Evolutionary conservation across 2,329 filamentous ascomycete genomes (phyloP), one percentile per base, ranked within the genome.

Genomic region (Colletotrichum australisinense): DNA sequence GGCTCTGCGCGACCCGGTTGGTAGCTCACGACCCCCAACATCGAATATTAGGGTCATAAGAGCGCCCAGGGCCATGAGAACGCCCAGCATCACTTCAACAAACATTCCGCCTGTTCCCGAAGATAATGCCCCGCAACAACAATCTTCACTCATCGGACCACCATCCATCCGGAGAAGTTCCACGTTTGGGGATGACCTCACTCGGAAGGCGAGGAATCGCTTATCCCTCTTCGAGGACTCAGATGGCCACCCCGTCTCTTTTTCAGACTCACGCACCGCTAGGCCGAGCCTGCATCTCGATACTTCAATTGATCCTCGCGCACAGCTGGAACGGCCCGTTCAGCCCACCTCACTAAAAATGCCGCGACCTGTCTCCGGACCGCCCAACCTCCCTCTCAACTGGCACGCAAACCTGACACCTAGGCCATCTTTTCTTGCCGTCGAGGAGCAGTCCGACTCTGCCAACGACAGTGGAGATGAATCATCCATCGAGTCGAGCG

Each of bases 401-500:
- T 49, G 32, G 55, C 57, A 49, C 26, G 19, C 46, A 35, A 49
- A 42, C 19, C 9, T 52, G 24, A 46, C 26, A 14, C 9, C 53
- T 42, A n/a, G 22, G 24, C 30, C 35, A n/a, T 22, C 19, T 4
- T 66, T 63, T 16, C 19, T n/a, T 26, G 22, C n/a, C 32, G 28
- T 60, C 35, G 3, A 46, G 22, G 70, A 65, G 28, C 30, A 30
- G 42, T 35, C 26, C 4, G 70, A 60, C 19, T 55, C 59, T 3
- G 32, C 53, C 5, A 42, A 14, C n/a, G 70, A 73, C 1, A 70
- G 66, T 42, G 70, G 52, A 30, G 65, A 53, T 19, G 59, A 58
- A 24, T 72, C 59, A 22, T 66, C 67, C 2, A 19, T 70, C 24
- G 67, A 73, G 26, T 73, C 70, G 1, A 32, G 62, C 55, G 32